phyloP scores from a whole-genome alignment of 208 protist species.

The Kentomonas sorsogonicus region DNA sequence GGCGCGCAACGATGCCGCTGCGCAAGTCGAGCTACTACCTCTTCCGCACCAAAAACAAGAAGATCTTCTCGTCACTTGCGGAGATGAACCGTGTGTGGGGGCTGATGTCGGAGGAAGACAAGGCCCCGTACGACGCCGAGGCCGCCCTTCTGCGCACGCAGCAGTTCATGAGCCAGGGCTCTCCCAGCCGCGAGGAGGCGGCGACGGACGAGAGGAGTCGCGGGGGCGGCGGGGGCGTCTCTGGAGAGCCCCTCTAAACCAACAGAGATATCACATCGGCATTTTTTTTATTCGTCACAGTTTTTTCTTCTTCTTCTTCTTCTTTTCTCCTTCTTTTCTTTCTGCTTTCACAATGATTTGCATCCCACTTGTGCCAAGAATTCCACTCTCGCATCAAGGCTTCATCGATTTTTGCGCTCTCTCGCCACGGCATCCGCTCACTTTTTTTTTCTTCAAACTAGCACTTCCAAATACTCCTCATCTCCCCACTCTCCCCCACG shows the following conservation, averaged over 20 bases:
- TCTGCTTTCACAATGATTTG: not conserved
- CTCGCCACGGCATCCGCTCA: no score
- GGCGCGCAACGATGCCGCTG: not conserved
- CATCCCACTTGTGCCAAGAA: no score
- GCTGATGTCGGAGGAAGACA: constrained; percentile 34
- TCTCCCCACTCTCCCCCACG: no score
- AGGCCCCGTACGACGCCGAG: constrained; percentile 48
- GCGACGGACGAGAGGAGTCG: no score
- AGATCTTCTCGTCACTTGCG: constrained; percentile 4
- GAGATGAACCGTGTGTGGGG: constrained; percentile 33
- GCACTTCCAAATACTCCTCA: no score
- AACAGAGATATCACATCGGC: no score
- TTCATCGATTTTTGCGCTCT: no score
- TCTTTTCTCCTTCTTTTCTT: constrained; percentile 10
- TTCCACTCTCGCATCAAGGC: no score
- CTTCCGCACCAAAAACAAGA: constrained; percentile 20
- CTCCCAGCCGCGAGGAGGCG: not conserved
- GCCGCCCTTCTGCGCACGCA: constrained; percentile 37
- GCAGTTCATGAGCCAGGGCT: not conserved
- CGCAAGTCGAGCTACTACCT: constrained; percentile 23
- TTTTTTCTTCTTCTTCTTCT: constrained; percentile 12
- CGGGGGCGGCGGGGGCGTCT: no score
- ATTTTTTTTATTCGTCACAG: constrained; percentile 9
- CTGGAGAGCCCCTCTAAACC: no score
- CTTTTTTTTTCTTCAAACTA: no score